Conservation (phyloP, 495 filamentous ascomycete species). For the Penicillium alfredii region DNA sequence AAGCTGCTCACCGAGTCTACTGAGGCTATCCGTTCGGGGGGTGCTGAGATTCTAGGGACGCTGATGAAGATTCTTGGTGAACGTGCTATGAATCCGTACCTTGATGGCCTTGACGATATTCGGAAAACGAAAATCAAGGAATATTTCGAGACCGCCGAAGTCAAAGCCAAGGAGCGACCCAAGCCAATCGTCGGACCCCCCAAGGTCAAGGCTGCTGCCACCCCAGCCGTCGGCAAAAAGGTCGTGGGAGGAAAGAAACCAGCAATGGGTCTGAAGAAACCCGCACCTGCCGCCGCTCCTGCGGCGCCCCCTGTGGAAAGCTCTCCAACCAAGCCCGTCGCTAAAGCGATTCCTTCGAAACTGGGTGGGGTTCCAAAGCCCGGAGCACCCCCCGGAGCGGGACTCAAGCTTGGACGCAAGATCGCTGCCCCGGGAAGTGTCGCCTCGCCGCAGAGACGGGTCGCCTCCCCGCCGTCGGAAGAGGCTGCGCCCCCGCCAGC, state of each 20-base stretch:
- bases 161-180: constrained; percentile 95
- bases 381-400: constrained; percentile 55
- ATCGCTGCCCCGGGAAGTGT: constrained; percentile 52
- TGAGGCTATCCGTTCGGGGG: constrained; percentile 77
- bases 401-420: constrained; percentile 65
- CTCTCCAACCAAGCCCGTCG: constrained; percentile 51
- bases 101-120: constrained; percentile 96
- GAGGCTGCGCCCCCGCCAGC: constrained; percentile 53
- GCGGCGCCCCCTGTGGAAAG: constrained; percentile 54
- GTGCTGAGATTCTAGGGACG: constrained; percentile 86
- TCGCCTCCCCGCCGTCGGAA: constrained; percentile 48
- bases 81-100: constrained; percentile 86
- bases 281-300: constrained; percentile 53
- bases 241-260: constrained; percentile 48
- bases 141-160: constrained; percentile 83
- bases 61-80: constrained; percentile 99
- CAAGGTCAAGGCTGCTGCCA: too few species aligned
- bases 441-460: constrained; percentile 60
- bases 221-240: constrained; percentile 42
- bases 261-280: constrained; percentile 44
- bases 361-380: constrained; percentile 61
- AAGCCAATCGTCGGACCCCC: constrained; percentile 70
- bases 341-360: constrained; percentile 55
- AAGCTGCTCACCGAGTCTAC: constrained; percentile 86
- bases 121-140: constrained; percentile 95